phyloP scores from a whole-genome alignment of 2,329 filamentous ascomycete species.

The Curvularia hawaiiensis region DNA sequence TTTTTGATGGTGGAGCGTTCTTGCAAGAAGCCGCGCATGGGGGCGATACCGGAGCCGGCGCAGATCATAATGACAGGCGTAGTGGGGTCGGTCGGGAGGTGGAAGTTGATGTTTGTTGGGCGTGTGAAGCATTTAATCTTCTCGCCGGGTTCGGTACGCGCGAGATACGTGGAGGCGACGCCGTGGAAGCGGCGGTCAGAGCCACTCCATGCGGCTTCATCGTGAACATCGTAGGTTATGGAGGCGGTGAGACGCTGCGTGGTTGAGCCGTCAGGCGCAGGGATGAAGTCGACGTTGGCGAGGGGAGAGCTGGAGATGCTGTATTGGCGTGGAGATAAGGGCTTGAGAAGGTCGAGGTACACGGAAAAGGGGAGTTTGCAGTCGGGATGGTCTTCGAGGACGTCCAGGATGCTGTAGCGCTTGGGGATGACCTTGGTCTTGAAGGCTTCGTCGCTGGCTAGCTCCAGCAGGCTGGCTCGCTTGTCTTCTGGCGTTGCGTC shows the following conservation, averaged over 20 bases:
- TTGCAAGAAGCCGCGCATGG: constrained; percentile 41
- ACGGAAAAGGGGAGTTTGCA: constrained; percentile 7
- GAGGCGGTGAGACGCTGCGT: constrained; percentile 6
- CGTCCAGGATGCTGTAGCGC: constrained; percentile 10
- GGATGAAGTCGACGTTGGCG: constrained; percentile 46
- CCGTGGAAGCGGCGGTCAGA: constrained; percentile 9
- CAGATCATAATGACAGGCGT: constrained; percentile 56
- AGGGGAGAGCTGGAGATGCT: constrained; percentile 72
- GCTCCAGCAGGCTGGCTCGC: constrained; percentile 1
- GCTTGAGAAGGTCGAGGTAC: constrained; percentile 11
- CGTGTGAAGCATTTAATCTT: constrained; percentile 14
- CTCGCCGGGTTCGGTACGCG: constrained; percentile 9
- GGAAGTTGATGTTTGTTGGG: constrained; percentile 14
- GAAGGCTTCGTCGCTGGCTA: constrained; percentile 9
- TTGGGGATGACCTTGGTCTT: constrained; percentile 9
- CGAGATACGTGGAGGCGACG: constrained; percentile 11
- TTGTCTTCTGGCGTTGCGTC: constrained; percentile 9
- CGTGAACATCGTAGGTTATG: constrained; percentile 12
- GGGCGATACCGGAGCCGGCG: constrained; percentile 39
- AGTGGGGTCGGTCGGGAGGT: constrained; percentile 34
- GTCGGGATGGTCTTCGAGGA: constrained; percentile 9
- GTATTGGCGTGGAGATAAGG: constrained; percentile 12
- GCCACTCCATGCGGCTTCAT: constrained; percentile 13
- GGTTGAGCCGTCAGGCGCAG: not conserved
- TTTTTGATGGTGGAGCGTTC: constrained; percentile 34